Evolutionary conservation across 163 green algal species (phyloP).

Genomic region (Chlamydomonas reinhardtii): DNA sequence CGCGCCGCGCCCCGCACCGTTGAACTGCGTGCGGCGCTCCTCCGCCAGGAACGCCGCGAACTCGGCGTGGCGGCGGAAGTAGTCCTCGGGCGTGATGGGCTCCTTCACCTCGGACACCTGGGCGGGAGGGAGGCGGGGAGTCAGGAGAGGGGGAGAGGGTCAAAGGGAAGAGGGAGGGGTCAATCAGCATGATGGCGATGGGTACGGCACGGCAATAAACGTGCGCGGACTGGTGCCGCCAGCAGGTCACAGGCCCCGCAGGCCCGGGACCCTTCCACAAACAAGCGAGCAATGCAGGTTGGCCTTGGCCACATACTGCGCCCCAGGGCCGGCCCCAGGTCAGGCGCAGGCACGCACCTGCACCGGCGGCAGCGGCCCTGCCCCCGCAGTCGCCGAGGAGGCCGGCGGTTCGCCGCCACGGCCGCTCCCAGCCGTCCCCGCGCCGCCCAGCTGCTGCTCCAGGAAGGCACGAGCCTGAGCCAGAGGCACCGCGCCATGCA

Average conservation of each 20-base stretch:
- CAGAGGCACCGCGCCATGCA: too few species aligned
- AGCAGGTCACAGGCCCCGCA: too few species aligned
- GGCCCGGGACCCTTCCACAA: too few species aligned
- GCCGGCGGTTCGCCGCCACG: not conserved
- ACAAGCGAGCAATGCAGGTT: too few species aligned
- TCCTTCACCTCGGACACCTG: conserved; percentile 36
- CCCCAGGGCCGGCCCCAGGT: too few species aligned
- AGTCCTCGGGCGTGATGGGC: conserved; percentile 22
- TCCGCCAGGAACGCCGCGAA: conserved; percentile 76
- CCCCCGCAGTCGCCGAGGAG: not conserved
- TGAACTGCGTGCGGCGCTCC: conserved; percentile 65
- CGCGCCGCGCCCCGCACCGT: conserved; percentile 19
- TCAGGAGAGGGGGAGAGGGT: too few species aligned
- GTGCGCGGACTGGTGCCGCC: too few species aligned
- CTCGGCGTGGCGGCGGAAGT: conserved; percentile 59
- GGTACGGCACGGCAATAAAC: too few species aligned
- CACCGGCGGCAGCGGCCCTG: conserved; percentile 34
- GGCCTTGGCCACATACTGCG: too few species aligned
- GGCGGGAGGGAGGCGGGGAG: too few species aligned
- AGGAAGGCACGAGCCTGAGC: conserved; percentile 39
- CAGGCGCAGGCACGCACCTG: conserved; percentile 29
- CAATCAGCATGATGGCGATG: too few species aligned
- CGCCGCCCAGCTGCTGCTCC: conserved; percentile 27
- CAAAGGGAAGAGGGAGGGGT: too few species aligned
- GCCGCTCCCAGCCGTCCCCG: not conserved